Evolutionary conservation across 1,139 yeast genomes (phyloP), one percentile per base, ranked within the genome.

Genomic region (Geotrichum citri-aurantii): DNA sequence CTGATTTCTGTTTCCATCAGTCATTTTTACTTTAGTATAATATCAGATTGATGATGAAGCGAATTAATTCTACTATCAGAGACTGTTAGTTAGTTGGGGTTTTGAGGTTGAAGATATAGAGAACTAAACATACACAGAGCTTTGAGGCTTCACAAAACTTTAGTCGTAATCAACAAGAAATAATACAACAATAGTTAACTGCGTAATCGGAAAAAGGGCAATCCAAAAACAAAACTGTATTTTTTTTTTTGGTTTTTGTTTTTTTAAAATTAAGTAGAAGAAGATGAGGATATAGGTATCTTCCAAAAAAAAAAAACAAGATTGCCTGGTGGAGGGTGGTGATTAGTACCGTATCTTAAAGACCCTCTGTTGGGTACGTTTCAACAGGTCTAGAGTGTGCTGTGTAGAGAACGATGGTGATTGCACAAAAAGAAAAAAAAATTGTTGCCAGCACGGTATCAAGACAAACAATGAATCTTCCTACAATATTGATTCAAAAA

Each of bases 1-100:
- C 24, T 53, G 56, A 24, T 53, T 27, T 50, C 59, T 46, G 27
- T 48, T 50, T 33, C 56, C 59, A 48, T 56, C 59, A 40, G 56
- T 56, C 59, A 56, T 56, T 24, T 23, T 48, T 17, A 48, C 17
- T 19, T n/a, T 37, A 37, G n/a, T 12, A 19, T 1, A 21, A 17
- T 46, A 14, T 17, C 11, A 11, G 11, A 46, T 24, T 14, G 17
- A 19, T 17, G 14, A 46, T 2, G n/a, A 19, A 46, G 26, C 12
- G 14, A 17, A 46, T 2, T 46, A 46, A 37, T 37, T 37, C 7
- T 12, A 37, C 42, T 37, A 14, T 14, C 42, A 37, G 17, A n/a
- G 17, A 37, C 17, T 14, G 17, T 37, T 37, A 4, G 42, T 37
- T 5, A 10, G 3, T 5, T 37, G n/a, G 14, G 3, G 42, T n/a